These are phyloP conservation scores for Yamadazyma endophytica DNA, from an alignment of 805 yeast species.

Conservation along the genomic window DNA sequence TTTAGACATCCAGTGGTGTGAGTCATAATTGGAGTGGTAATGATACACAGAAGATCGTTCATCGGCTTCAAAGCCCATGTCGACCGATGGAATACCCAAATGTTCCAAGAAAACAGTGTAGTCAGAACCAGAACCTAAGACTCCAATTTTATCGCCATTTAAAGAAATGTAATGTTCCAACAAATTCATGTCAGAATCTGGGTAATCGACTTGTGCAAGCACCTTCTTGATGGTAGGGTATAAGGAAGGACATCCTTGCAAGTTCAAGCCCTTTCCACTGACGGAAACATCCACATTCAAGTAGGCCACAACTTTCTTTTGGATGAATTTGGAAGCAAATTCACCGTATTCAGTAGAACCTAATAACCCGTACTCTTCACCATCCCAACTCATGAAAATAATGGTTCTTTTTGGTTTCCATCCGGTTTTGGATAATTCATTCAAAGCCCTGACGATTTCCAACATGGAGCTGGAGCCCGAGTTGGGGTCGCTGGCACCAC, in stretches of 20 bases:
- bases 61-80: slow-evolving; percentile 35
- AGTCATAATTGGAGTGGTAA: slow-evolving; percentile 56
- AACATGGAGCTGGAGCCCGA: slow-evolving; percentile 41
- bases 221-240: slow-evolving; percentile 41
- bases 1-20: slow-evolving; percentile 50
- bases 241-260: slow-evolving; percentile 57
- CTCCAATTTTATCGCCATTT: slow-evolving; percentile 29
- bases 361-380: slow-evolving; percentile 47
- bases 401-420: slow-evolving; percentile 36
- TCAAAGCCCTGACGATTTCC: slow-evolving; percentile 41
- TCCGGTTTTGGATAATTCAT: slow-evolving; percentile 32
- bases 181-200: slow-evolving; percentile 36
- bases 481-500: slow-evolving; percentile 46
- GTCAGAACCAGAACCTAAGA: slow-evolving; percentile 51
- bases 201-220: slow-evolving; percentile 43
- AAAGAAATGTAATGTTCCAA: slow-evolving; percentile 43
- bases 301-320: slow-evolving; percentile 45
- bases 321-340: slow-evolving; percentile 35
- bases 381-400: slow-evolving; percentile 37
- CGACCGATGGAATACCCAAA: slow-evolving; percentile 62
- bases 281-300: slow-evolving; percentile 51
- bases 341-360: slow-evolving; percentile 60
- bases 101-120: slow-evolving; percentile 60
- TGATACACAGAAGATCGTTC: slow-evolving; percentile 49
- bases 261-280: slow-evolving; percentile 44